A percentile compares a stretch with the other conserved stretches of the same genome.
phyloP scores from a whole-genome alignment of 2,329 filamentous ascomycete genomes.

The Phaeosphaeriaceae sp. region DNA sequence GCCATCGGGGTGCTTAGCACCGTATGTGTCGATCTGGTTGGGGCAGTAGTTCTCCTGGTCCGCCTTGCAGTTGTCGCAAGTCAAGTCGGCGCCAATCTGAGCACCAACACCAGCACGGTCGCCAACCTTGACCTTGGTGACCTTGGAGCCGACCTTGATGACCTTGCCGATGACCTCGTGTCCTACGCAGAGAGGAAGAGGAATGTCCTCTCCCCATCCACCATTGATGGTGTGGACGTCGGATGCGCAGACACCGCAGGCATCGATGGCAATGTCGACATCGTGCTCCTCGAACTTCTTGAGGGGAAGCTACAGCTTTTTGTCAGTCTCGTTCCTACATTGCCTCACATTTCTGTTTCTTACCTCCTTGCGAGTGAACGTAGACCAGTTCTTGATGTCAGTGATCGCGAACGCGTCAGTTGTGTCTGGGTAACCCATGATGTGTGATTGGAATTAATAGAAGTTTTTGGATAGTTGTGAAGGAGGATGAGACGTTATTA shows the following conservation, averaged over 20 bases:
- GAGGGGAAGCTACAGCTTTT: constrained; percentile 70
- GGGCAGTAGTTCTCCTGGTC: constrained; percentile 63
- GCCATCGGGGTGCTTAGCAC: constrained; percentile 60
- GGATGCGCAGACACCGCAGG: constrained; percentile 56
- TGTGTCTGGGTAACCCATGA: constrained; percentile 60
- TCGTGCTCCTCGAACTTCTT: constrained; percentile 89
- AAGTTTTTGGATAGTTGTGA: constrained; percentile 8
- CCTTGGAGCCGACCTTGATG: constrained; percentile 58
- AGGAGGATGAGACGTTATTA: constrained; percentile 9
- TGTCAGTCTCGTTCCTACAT: constrained; percentile 16
- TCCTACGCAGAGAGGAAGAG: constrained; percentile 69
- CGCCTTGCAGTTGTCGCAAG: constrained; percentile 59
- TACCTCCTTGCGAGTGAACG: constrained; percentile 65
- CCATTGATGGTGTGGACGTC: constrained; percentile 59
- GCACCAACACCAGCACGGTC: constrained; percentile 59
- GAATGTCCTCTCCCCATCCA: constrained; percentile 70
- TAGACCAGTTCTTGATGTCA: constrained; percentile 67
- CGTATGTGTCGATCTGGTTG: constrained; percentile 58
- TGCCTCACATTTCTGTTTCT: constrained; percentile 14
- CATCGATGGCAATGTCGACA: constrained; percentile 85
- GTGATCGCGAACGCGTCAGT: constrained; percentile 58
- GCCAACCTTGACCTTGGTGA: constrained; percentile 56
- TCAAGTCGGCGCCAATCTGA: constrained; percentile 58
- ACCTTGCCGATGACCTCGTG: constrained; percentile 64
- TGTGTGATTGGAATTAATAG: constrained; percentile 7